Base-by-base conservation (phyloP, 768 basidiomycete genomes). In the Russula lepida region DNA sequence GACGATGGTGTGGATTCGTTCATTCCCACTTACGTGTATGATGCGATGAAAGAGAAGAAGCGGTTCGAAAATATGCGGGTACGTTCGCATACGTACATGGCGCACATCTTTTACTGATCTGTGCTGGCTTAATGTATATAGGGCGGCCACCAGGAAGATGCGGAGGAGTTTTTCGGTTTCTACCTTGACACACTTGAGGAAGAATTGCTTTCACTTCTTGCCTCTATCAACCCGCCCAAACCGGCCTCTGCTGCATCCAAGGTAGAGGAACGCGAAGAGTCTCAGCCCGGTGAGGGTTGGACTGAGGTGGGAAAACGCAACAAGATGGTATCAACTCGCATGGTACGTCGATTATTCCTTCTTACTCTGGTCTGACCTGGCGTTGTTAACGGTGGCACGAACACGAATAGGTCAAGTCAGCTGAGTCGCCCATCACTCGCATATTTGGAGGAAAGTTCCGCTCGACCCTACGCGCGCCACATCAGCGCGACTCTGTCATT, bases 151-250 rank as follows among this genome's bases (percentile, higher is more conserved):
- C 95, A 99, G 74, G 95, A 99, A 71, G 95, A 99, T 60, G 95
- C 95, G 11, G 95, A 99, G 72, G 95, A 99, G 73, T 98, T 97
- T 72, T 78, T 98, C n/a, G 95, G 95, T 3, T 98, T 97, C 75
- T 95, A 92, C 74, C 78, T 98, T 27, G 93, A 98, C 68, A 90
- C 93, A 0, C 76, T 99, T 6, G 92, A 95, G 71, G 95, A 99
- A 71, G 95, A 98, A 74, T 71, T 98, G 12, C 74, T 91, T 4
- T 77, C 79, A 3, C 74, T 95, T n/a, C 72, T 83, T 7, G 76
- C 83, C 6, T 78, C 84, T 0, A 68, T 85, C 17, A 71, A 74
- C 12, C 75, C 80, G 2, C 71, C 77, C 11, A 67, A 73, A n/a
- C 72, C 72, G 9, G 49, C 65, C 35, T 72, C 74, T 47, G 19